Evolutionary conservation across 2,329 filamentous ascomycete genomes (phyloP).

Genomic region (Orbilia oligospora): DNA sequence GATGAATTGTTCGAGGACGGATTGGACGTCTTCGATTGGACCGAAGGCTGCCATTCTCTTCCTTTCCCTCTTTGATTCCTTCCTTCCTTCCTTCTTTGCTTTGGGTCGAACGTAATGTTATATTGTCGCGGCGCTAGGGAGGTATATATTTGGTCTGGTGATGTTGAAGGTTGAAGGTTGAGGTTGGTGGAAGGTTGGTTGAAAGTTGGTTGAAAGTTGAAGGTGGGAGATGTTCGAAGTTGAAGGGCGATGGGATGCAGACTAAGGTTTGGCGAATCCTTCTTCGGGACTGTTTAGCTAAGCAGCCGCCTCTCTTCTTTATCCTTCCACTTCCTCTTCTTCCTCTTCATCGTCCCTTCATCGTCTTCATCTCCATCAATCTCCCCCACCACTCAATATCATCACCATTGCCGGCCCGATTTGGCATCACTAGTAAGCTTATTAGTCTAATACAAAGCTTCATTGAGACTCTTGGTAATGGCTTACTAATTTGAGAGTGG

Average conservation of each 20-base stretch:
- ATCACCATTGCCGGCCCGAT: not conserved
- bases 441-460: not conserved
- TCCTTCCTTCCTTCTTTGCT: not conserved
- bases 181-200: not conserved
- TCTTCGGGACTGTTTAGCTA: conserved; percentile 3
- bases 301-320: not conserved
- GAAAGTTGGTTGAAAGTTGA: not conserved
- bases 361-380: not conserved
- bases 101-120: not conserved
- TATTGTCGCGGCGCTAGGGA: not conserved
- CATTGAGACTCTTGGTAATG: not conserved
- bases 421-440: not conserved
- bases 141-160: no score
- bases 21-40: conserved; percentile 63
- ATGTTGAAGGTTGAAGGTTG: not conserved
- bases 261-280: conserved; percentile 17
- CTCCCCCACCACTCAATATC: not conserved
- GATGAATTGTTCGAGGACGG: conserved; percentile 64
- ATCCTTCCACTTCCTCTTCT: not conserved
- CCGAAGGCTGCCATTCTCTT: conserved; percentile 47
- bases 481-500: not conserved
- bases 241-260: conserved; percentile 16
- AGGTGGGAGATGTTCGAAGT: not conserved
- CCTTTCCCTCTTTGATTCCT: not conserved
- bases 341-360: not conserved